These are phyloP conservation scores for Saturnispora sanitii DNA, from an alignment of 805 yeast genomes.

Conservation along the genomic window DNA sequence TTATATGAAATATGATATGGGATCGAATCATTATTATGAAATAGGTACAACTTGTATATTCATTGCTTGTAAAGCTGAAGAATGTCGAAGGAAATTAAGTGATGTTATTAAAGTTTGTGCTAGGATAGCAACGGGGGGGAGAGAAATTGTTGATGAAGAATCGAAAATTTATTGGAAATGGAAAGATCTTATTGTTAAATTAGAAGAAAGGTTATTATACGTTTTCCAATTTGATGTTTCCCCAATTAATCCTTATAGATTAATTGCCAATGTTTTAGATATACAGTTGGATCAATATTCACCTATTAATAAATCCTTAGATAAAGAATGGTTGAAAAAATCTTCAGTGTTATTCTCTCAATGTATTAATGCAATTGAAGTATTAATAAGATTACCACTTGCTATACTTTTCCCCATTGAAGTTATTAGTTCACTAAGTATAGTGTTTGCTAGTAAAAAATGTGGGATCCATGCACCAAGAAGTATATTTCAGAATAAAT, in stretches of 20 bases:
- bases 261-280: slow-evolving; percentile 18
- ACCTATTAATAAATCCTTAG: slow-evolving; percentile 9
- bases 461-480: slow-evolving; percentile 15
- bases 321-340: slow-evolving; percentile 13
- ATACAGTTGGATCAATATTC: slow-evolving; percentile 11
- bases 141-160: slow-evolving; percentile 33
- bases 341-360: slow-evolving; percentile 15
- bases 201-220: slow-evolving; percentile 37
- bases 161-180: slow-evolving; percentile 41
- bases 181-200: slow-evolving; percentile 37
- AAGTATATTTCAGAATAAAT: slow-evolving; percentile 10
- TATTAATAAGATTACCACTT: slow-evolving; percentile 24
- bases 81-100: slow-evolving; percentile 36
- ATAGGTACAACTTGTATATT: slow-evolving; percentile 42
- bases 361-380: slow-evolving; percentile 22
- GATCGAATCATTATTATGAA: slow-evolving; percentile 38
- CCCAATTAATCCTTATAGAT: slow-evolving; percentile 31
- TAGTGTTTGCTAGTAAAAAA: slow-evolving; percentile 18
- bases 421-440: slow-evolving; percentile 19
- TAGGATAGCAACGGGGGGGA: slow-evolving; percentile 34
- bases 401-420: slow-evolving; percentile 18
- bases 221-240: slow-evolving; percentile 40
- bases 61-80: slow-evolving; percentile 46
- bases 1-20: slow-evolving; percentile 37
- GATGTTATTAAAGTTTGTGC: slow-evolving; percentile 44